phyloP scores from a whole-genome alignment of 2,329 filamentous ascomycete species.

The Colletotrichum limetticola region DNA sequence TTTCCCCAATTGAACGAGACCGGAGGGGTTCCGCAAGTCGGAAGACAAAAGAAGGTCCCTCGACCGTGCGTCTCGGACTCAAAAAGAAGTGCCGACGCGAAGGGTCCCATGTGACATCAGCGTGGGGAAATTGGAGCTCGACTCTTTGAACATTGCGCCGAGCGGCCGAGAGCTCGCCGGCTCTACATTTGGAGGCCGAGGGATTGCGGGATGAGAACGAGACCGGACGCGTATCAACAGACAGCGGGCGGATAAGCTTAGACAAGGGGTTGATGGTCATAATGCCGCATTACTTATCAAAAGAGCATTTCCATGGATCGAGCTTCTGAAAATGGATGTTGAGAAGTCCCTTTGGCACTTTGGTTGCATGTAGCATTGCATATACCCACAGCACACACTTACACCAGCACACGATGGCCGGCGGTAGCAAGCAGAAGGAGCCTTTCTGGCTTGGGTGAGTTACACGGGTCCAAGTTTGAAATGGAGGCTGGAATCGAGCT shows the following conservation, averaged over 20 bases:
- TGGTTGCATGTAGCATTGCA: neutral
- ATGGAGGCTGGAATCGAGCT: neutral
- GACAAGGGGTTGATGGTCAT: neutral
- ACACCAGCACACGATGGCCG: slow-evolving; percentile 5
- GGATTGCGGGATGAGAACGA: neutral
- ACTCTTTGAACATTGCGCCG: slow-evolving; percentile 20
- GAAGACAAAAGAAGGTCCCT: slow-evolving; percentile 24
- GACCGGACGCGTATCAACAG: slow-evolving; percentile 8
- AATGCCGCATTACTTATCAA: slow-evolving; percentile 19
- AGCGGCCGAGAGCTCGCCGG: slow-evolving; percentile 22
- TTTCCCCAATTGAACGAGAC: slow-evolving; percentile 1
- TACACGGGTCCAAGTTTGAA: rapidly evolving
- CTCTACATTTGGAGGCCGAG: slow-evolving; percentile 26
- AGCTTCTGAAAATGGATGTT: neutral
- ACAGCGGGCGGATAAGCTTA: neutral
- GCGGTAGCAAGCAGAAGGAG: slow-evolving; percentile 46
- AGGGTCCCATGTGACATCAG: slow-evolving; percentile 28
- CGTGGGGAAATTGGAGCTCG: neutral
- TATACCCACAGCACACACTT: neutral
- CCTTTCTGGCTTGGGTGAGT: slow-evolving; percentile 57
- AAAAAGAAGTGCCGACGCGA: slow-evolving; percentile 17
- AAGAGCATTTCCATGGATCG: slow-evolving; percentile 13
- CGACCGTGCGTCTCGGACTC: neutral
- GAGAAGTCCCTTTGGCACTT: neutral
- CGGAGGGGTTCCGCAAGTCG: slow-evolving; percentile 24